A percentile compares a stretch with the other conserved stretches of the same genome.
phyloP scores from a whole-genome alignment of 106 monocot species.

The Dendrobium officinale region DNA sequence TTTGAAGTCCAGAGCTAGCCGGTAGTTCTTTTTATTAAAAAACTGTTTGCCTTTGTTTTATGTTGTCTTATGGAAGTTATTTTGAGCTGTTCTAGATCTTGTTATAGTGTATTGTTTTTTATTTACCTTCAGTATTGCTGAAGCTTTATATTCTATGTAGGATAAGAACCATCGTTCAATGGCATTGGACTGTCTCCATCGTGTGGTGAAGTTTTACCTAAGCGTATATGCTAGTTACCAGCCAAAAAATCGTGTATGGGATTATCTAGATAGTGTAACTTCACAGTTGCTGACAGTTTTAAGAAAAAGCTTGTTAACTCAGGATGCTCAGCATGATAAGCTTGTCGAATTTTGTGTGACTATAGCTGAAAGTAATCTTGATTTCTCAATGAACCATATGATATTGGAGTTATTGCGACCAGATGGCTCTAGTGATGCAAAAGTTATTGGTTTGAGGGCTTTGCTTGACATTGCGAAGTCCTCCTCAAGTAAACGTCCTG shows the following conservation, averaged over 20 bases:
- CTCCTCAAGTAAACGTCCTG: slow-evolving; percentile 59
- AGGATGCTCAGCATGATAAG: slow-evolving; percentile 94
- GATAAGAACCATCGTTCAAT: slow-evolving; percentile 97
- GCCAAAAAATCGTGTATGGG: slow-evolving; percentile 81
- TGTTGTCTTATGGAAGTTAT: neutral
- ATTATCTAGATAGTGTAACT: slow-evolving; percentile 95
- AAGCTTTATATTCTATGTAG: slow-evolving; percentile 29
- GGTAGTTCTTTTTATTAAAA: neutral
- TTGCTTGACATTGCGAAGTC: slow-evolving; percentile 89
- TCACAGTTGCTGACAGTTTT: slow-evolving; percentile 77
- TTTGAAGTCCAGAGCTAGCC: neutral
- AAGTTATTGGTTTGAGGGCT: slow-evolving; percentile 90
- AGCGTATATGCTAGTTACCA: slow-evolving; percentile 80
- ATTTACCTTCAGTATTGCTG: neutral
- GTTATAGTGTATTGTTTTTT: neutral
- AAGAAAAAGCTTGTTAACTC: slow-evolving; percentile 88
- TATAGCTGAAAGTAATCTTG: slow-evolving; percentile 83
- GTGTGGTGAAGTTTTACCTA: slow-evolving; percentile 90
- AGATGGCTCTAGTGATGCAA: slow-evolving; percentile 90
- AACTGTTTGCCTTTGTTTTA: neutral
- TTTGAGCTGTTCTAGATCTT: neutral
- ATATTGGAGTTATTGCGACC: slow-evolving; percentile 80
- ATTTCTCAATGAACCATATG: slow-evolving; percentile 96
- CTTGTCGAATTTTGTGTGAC: slow-evolving; percentile 99
- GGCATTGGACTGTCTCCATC: slow-evolving; percentile 97